Evolutionary conservation across 2,329 filamentous ascomycete genomes (phyloP).

Genomic region (Ceratocystis alfenasii): DNA sequence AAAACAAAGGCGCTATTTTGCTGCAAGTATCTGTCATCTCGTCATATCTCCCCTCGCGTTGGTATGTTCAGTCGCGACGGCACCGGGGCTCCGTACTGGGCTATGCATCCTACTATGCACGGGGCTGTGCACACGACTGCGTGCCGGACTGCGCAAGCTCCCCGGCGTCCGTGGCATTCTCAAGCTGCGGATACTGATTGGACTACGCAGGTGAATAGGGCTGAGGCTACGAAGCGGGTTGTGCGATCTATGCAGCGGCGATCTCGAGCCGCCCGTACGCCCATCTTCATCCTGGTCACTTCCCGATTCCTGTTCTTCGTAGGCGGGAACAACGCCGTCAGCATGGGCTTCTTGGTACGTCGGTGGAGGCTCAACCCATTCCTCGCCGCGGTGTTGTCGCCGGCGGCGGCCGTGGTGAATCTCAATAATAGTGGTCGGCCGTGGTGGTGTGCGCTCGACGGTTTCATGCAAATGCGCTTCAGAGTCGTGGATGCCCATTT

Average conservation of each 20-base stretch:
- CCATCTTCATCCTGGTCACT: constrained; percentile 13
- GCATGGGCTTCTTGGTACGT: constrained; percentile 22
- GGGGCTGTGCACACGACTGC: constrained; percentile 10
- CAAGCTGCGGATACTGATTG: constrained; percentile 19
- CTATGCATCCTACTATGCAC: constrained; percentile 3
- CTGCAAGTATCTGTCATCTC: constrained; percentile 9
- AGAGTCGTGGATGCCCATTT: constrained; percentile 19
- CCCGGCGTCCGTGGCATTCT: constrained; percentile 16
- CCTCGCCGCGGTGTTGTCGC: constrained; percentile 14
- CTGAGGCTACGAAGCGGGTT: constrained; percentile 11
- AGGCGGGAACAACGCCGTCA: constrained; percentile 19
- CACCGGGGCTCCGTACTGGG: constrained; percentile 6
- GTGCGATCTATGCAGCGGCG: constrained; percentile 8
- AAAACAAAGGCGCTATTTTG: constrained; percentile 3
- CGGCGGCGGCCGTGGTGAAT: constrained; percentile 16
- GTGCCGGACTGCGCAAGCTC: constrained; percentile 14
- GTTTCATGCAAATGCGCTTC: constrained; percentile 20
- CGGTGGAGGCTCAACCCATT: constrained; percentile 21
- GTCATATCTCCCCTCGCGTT: constrained; percentile 4
- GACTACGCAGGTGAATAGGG: constrained; percentile 18
- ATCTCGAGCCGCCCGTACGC: constrained; percentile 4
- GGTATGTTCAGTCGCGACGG: not conserved
- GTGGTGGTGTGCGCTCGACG: constrained; percentile 4
- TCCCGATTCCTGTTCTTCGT: constrained; percentile 18
- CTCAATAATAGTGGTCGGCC: constrained; percentile 19